Base-by-base conservation (phyloP, 768 basidiomycete genomes). In the Boletellus ananiceps region DNA sequence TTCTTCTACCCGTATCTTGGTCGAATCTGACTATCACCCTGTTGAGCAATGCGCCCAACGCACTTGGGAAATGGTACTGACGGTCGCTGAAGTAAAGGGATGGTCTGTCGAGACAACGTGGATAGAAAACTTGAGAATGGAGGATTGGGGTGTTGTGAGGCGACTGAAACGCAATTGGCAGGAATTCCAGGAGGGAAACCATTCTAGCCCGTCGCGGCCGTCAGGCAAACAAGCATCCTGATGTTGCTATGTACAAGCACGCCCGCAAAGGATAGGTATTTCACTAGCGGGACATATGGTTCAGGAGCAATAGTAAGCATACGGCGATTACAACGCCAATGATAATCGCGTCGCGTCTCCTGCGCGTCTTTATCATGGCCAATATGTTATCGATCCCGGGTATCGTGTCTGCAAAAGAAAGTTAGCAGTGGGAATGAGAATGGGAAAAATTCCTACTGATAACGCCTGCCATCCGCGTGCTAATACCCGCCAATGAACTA, bases 331-430 rank as follows among this genome's bases (percentile, higher is more conserved):
- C 73, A 49, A 83, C 71, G 8, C 93, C 94, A 66, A 98, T 67
- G 57, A 97, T 91, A 54, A 97, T 77, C 2, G 90, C 81, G 67
- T 99, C 96, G 61, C 93, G 74, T 51, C 94, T 76, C 58, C 95
- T 79, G 39, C 95, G 80, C 13, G 90, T 84, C 65, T 89, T 89
- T 66, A 99, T 97, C 90, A 98, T 93, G 2, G 78, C 78, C 32
- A 98, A 73, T 37, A 98, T 69, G 51, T 86, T 89, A 69, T 92
- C 93, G 57, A 99, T 84, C 2, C 95, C 94, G n/a, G 96, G 96
- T 68, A 98, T 86, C 6, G 88, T 83, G 61, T 76, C 91, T 93
- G 57, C 13, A 49, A 21, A 29, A 32, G 29, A 27, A 37, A n/a
- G 44, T 53, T 19, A 61, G 38, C 9, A n/a, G 8, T 14, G 36